Percentiles rank a stretch among this genome's conserved stretches.
Evolutionary conservation across 2,329 filamentous ascomycete genomes (phyloP).

Genomic region (Verticillium tricorpus): DNA sequence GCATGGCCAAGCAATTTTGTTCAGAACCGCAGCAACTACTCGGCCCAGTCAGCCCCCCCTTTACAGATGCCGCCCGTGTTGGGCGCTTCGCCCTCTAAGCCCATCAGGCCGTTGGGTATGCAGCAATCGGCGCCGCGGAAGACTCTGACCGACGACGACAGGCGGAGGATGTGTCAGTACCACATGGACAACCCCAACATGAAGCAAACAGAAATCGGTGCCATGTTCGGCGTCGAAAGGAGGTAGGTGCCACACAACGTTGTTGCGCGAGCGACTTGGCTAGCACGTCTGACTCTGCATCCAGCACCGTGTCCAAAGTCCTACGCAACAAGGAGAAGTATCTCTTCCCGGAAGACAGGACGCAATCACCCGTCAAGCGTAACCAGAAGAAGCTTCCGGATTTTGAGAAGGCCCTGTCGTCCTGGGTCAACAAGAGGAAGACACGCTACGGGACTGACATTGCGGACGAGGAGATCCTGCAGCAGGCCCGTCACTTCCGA

Average conservation of each 20-base stretch:
- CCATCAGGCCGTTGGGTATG: conserved; percentile 43
- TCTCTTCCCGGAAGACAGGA: conserved; percentile 69
- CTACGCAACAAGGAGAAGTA: conserved; percentile 93
- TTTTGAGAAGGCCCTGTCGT: conserved; percentile 84
- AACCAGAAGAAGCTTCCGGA: conserved; percentile 82
- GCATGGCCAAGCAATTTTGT: conserved; percentile 75
- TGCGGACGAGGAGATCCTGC: conserved; percentile 75
- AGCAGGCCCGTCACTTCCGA: conserved; percentile 80
- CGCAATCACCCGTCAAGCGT: conserved; percentile 74
- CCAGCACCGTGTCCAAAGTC: conserved; percentile 97
- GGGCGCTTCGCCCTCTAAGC: conserved; percentile 42
- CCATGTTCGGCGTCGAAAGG: conserved; percentile 92
- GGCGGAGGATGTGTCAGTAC: conserved; percentile 89
- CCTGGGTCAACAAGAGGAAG: conserved; percentile 74
- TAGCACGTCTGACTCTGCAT: conserved; percentile 12
- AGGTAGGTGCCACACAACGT: conserved; percentile 58
- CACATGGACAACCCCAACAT: conserved; percentile 84
- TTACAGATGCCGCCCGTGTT: conserved; percentile 54
- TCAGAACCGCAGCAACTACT: conserved; percentile 64
- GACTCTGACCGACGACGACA: conserved; percentile 87
- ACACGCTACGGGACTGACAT: conserved; percentile 70
- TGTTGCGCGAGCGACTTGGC: not conserved
- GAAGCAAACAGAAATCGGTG: conserved; percentile 95
- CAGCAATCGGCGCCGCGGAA: conserved; percentile 65
- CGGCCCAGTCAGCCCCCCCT: conserved; percentile 55